Percentiles rank a stretch among this genome's conserved stretches.
Evolutionary conservation across 495 filamentous ascomycete species (phyloP).

Genomic region (Xylaria scruposa): DNA sequence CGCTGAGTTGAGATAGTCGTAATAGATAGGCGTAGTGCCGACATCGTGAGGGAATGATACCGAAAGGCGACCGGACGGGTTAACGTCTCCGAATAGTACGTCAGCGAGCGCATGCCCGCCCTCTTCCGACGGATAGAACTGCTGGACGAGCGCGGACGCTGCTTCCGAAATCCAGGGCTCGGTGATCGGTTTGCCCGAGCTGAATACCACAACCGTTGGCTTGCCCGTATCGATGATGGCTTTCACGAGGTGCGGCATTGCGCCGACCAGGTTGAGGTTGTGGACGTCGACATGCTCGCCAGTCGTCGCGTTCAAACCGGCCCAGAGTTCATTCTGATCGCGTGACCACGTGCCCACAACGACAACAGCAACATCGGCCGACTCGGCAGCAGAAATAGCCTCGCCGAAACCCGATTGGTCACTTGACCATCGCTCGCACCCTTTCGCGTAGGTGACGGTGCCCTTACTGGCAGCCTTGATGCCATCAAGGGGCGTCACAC

Average conservation of each 20-base stretch:
- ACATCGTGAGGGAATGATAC: slow-evolving; percentile 67
- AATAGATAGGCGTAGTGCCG: slow-evolving; percentile 70
- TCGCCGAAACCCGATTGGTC: slow-evolving; percentile 67
- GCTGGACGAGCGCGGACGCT: slow-evolving; percentile 68
- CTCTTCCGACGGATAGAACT: slow-evolving; percentile 76
- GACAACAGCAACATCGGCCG: slow-evolving; percentile 72
- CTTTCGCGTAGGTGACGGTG: slow-evolving; percentile 67
- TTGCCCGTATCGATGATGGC: slow-evolving; percentile 69
- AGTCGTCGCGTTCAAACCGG: slow-evolving; percentile 71
- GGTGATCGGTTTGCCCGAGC: slow-evolving; percentile 72
- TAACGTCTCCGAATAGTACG: slow-evolving; percentile 81
- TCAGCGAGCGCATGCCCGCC: slow-evolving; percentile 80
- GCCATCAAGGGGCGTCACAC: slow-evolving; percentile 70
- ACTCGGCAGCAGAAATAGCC: slow-evolving; percentile 66
- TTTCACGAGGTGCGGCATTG: slow-evolving; percentile 67
- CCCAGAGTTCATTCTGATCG: slow-evolving; percentile 71
- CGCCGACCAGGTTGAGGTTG: slow-evolving; percentile 69
- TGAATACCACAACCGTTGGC: slow-evolving; percentile 73
- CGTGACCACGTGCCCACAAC: slow-evolving; percentile 76
- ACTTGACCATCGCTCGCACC: slow-evolving; percentile 75
- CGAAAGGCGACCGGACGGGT: slow-evolving; percentile 73
- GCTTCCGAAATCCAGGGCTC: slow-evolving; percentile 69
- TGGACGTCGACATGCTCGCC: slow-evolving; percentile 74
- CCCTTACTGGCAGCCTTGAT: slow-evolving; percentile 64
- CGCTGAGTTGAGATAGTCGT: slow-evolving; percentile 74